phyloP scores from a whole-genome alignment of 2,329 filamentous ascomycete genomes.

The Penicillium sp. region DNA sequence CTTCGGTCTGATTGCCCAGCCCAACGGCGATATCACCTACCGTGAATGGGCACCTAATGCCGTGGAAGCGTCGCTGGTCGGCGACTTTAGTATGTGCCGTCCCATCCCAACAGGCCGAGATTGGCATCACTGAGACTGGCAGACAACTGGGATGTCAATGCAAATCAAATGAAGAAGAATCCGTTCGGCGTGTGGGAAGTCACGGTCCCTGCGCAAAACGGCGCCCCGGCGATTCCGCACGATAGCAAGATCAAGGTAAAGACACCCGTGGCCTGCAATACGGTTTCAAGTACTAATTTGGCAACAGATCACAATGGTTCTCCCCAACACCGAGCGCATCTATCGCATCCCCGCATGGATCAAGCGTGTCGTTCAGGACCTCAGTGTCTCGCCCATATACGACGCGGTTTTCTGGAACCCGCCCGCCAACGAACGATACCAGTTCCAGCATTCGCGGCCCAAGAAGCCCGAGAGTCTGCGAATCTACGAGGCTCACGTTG shows the following conservation, averaged over 20 bases:
- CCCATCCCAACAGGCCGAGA: neutral
- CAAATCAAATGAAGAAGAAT: constrained; percentile 85
- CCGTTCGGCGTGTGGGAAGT: constrained; percentile 85
- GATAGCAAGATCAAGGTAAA: constrained; percentile 92
- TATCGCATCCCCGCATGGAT: constrained; percentile 96
- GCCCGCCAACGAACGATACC: constrained; percentile 69
- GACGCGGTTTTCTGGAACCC: constrained; percentile 98
- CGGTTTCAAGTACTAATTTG: neutral
- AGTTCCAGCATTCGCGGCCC: constrained; percentile 78
- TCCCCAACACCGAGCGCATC: constrained; percentile 74
- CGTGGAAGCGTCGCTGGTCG: constrained; percentile 76
- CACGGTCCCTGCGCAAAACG: constrained; percentile 68
- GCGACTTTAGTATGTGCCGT: constrained; percentile 77
- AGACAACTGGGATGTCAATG: constrained; percentile 83
- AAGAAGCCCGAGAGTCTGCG: constrained; percentile 81
- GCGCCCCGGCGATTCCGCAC: constrained; percentile 77
- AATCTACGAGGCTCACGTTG: constrained; percentile 98
- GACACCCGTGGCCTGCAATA: constrained; percentile 6
- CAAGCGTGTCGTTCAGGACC: constrained; percentile 91
- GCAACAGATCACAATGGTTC: constrained; percentile 73
- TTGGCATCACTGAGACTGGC: constrained; percentile 27
- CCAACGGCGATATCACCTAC: constrained; percentile 83
- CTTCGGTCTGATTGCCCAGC: constrained; percentile 79
- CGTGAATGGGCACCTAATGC: constrained; percentile 97
- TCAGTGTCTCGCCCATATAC: constrained; percentile 84